Evolutionary conservation across 805 yeast species (phyloP), one percentile per base, ranked within the genome.

Genomic region (Cyberlindnera sargentensis): DNA sequence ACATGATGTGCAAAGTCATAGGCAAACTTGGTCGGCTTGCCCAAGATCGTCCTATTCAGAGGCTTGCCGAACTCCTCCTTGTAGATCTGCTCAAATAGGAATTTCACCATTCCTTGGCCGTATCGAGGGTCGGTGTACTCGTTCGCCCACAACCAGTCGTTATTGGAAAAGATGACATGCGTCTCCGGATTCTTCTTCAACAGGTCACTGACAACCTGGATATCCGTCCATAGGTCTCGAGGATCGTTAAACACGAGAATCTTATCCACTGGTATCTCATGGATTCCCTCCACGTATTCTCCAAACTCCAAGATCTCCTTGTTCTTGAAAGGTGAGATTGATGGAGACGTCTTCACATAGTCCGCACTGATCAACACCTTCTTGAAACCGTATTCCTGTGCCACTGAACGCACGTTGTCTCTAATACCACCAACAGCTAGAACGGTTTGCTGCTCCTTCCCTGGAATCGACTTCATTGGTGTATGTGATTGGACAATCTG

Each of bases 401-500:
- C 96, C 26, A 85, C 95, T 24, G 70, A 64, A 36, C 95, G 71
- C n/a, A 86, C 80, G 24, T 69, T 64, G 53, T 82, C 86, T 4
- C 72, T 75, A 8, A 75, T 79, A 4, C 95, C 95, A n/a, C 97
- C 97, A 20, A 89, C 82, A 3, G 85, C 87, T 45, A 90, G 65
- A 6, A 90, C 89, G 11, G 87, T 67, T 39, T 75, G 64, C 49
- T 71, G 79, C 36, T 59, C 59, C 38, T 71, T 67, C 8, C 68
- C 64, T 4, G 73, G 76, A 41, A 85, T 64, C 0, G 80, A 72
- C 50, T 74, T 75, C 72, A 82, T 79, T 1, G 96, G 96, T 0
- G 97, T 88, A 60, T 90, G 97, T 34, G 91, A 79, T 62, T 85
- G 95, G 15, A 90, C 79, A 36, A 90, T 68, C 55, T 89, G 96